A percentile compares a stretch with the other conserved stretches of the same genome.
phyloP scores from a whole-genome alignment of 345 rosid species.

The Rhizophora mangle region DNA sequence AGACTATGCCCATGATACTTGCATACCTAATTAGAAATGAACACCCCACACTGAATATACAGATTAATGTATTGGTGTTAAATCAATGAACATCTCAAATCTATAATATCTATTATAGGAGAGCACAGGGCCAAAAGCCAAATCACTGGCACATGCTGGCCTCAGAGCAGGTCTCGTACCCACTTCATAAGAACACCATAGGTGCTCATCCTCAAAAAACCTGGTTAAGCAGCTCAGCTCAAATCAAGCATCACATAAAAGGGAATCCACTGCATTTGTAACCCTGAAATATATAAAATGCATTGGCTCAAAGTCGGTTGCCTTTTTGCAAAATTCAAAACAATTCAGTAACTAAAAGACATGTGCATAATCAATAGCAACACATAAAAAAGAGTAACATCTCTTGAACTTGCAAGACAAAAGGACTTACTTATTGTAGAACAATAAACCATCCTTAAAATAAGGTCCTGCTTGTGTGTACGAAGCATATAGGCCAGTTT shows the following conservation, averaged over 20 bases:
- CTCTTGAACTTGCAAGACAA: not conserved
- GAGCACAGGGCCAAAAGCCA: not conserved
- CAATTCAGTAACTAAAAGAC: not conserved
- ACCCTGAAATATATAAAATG: conserved; percentile 24
- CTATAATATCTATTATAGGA: not conserved
- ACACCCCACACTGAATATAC: too few relatives aligned
- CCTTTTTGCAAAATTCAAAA: not conserved
- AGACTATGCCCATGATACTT: too few relatives aligned
- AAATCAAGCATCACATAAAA: conserved; percentile 10
- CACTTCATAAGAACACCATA: not conserved
- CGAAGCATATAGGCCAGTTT: conserved; percentile 59
- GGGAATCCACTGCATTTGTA: conserved; percentile 16
- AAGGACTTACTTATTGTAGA: conserved; percentile 78
- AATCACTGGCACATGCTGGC: not conserved
- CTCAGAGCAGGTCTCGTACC: conserved; percentile 8
- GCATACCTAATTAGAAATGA: too few relatives aligned
- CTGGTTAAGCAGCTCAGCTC: conserved; percentile 8
- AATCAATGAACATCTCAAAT: not conserved
- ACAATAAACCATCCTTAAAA: conserved; percentile 78
- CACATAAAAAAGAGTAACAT: not conserved
- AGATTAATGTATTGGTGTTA: too few relatives aligned
- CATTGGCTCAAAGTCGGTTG: not conserved
- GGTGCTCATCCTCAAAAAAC: conserved; percentile 7
- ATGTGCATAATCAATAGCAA: not conserved
- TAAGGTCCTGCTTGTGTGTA: conserved; percentile 62